Conservation (phyloP, 306 rosid genomes). For the Malus domestica region ASM211411v1 NC_041793.1:27087501-27088000, state of each 20-base stretch:
- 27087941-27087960: constrained; percentile 60
- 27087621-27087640: not conserved
- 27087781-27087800: constrained; percentile 18
- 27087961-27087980: constrained; percentile 55
- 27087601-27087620: not conserved
- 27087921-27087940: constrained; percentile 42
- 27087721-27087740: constrained; percentile 47
- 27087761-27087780: constrained; percentile 59
- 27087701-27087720: too few species aligned
- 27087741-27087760: constrained; percentile 65
- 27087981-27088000: not conserved
- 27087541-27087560: too few species aligned
- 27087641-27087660: not conserved
- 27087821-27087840: not conserved
- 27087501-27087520: not conserved
- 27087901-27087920: constrained; percentile 48
- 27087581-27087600: not conserved
- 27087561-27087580: not conserved
- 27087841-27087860: constrained; percentile 14
- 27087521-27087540: too few species aligned
- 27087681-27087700: constrained; percentile 18
- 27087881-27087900: not conserved
- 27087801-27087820: not conserved
- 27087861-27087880: not conserved
- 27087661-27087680: not conserved